Conservation (phyloP, 768 basidiomycete species). For the Suillus plorans region DNA sequence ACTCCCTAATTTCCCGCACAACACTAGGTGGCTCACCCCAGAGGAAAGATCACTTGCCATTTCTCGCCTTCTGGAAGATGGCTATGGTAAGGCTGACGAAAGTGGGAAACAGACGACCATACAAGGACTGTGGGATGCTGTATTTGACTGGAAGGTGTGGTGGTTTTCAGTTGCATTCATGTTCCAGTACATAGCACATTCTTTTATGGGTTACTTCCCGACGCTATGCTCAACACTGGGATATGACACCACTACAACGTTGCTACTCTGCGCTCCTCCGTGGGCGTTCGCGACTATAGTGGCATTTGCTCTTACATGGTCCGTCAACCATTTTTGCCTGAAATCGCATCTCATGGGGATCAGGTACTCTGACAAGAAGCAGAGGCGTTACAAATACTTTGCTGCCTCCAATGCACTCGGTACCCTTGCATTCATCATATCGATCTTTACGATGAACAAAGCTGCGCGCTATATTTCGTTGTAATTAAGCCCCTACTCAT, state of each 20-base stretch:
- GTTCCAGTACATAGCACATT: constrained; percentile 15
- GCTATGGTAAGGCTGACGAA: constrained; percentile 10
- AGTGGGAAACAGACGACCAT: constrained; percentile 17
- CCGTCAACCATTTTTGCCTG: not conserved
- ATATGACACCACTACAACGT: constrained; percentile 35
- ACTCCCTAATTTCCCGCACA: not conserved
- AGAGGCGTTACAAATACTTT: constrained; percentile 72
- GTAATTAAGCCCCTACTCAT: constrained; percentile 30
- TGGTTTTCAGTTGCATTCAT: constrained; percentile 28
- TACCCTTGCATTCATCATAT: constrained; percentile 64
- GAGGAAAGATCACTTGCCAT: constrained; percentile 15
- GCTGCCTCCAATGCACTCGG: constrained; percentile 49
- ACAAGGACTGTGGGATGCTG: constrained; percentile 10
- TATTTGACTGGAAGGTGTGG: constrained; percentile 44
- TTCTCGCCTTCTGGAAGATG: constrained; percentile 31
- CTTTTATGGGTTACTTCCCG: constrained; percentile 25
- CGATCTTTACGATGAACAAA: constrained; percentile 58
- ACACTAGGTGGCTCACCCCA: not conserved
- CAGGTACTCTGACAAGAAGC: constrained; percentile 65
- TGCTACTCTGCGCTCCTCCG: constrained; percentile 21
- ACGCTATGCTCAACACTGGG: constrained; percentile 34
- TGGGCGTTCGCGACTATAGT: constrained; percentile 31
- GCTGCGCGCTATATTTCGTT: constrained; percentile 61
- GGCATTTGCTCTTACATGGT: constrained; percentile 25
- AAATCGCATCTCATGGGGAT: not conserved